Percentiles rank a stretch among this genome's conserved stretches.
Evolutionary conservation across 2,329 filamentous ascomycete species (phyloP).

Genomic region (Claviceps maximensis): DNA sequence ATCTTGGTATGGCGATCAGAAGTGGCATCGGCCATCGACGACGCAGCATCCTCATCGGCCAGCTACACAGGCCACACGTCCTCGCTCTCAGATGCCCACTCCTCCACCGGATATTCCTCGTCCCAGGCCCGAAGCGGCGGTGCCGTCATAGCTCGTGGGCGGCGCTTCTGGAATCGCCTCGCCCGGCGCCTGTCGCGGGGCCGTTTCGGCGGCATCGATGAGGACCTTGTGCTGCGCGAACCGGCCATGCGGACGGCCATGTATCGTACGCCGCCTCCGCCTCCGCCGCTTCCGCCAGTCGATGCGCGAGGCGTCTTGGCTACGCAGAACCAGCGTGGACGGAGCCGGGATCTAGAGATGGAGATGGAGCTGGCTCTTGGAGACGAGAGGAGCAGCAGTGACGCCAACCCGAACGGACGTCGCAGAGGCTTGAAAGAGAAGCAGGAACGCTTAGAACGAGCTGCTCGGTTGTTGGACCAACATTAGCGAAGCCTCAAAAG

Average conservation of each 20-base stretch:
- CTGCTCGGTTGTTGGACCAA: slow-evolving; percentile 24
- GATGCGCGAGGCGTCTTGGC: slow-evolving; percentile 8
- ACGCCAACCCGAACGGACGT: neutral
- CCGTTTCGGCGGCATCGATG: slow-evolving; percentile 7
- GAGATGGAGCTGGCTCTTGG: slow-evolving; percentile 9
- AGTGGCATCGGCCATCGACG: slow-evolving; percentile 25
- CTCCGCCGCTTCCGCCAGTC: slow-evolving; percentile 3
- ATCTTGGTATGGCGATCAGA: slow-evolving; percentile 39
- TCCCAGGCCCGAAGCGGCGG: neutral
- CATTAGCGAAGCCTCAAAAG: slow-evolving; percentile 2
- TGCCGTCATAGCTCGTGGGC: slow-evolving; percentile 7
- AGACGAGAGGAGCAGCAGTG: slow-evolving; percentile 14
- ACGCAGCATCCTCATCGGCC: slow-evolving; percentile 13
- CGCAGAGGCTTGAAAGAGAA: slow-evolving; percentile 20
- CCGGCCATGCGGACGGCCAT: slow-evolving; percentile 20
- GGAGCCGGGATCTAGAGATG: neutral
- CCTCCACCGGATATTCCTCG: slow-evolving; percentile 3
- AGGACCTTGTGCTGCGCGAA: slow-evolving; percentile 6
- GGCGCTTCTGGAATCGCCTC: slow-evolving; percentile 13
- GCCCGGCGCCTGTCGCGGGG: slow-evolving; percentile 10
- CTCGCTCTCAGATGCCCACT: slow-evolving; percentile 7
- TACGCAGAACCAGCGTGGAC: slow-evolving; percentile 5
- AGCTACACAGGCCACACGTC: slow-evolving; percentile 12
- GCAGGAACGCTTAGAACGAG: slow-evolving; percentile 26
- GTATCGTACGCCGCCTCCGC: slow-evolving; percentile 16